A percentile compares a stretch with the other conserved stretches of the same genome.
These are phyloP conservation scores for Diaporthe citrichinensis DNA, from an alignment of 2,329 filamentous ascomycete species.

Conservation along the genomic window DNA sequence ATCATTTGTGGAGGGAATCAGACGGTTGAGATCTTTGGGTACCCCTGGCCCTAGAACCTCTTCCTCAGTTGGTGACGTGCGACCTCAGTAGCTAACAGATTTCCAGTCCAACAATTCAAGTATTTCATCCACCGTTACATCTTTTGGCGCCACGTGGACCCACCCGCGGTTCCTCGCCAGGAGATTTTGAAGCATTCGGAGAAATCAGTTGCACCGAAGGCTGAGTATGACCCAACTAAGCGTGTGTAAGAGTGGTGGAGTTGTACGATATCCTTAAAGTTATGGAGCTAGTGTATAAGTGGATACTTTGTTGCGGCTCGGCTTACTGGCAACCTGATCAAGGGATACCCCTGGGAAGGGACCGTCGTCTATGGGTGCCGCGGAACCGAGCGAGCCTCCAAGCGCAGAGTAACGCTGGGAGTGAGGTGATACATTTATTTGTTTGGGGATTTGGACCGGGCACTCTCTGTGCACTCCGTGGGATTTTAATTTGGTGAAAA, in stretches of 20 bases:
- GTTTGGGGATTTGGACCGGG: neutral
- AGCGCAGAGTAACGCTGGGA: neutral
- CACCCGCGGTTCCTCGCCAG: conserved; percentile 46
- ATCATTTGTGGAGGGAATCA: neutral
- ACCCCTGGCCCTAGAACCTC: neutral
- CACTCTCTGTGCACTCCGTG: neutral
- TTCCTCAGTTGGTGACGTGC: neutral
- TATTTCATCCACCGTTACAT: conserved; percentile 52
- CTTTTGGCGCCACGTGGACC: conserved; percentile 47
- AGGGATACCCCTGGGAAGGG: neutral
- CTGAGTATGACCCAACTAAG: conserved; percentile 47
- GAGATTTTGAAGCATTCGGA: conserved; percentile 46
- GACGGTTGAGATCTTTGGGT: neutral
- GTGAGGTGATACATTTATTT: neutral
- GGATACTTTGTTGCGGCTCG: neutral
- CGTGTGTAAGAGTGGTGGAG: conserved; percentile 45
- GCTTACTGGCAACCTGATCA: neutral
- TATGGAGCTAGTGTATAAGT: conserved; percentile 8
- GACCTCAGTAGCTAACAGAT: neutral
- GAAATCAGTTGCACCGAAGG: conserved; percentile 47
- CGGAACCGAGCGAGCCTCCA: conserved; percentile 13
- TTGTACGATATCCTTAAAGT: neutral
- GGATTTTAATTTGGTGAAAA: neutral
- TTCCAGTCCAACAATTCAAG: conserved; percentile 45
- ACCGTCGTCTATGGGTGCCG: neutral